Conservation (phyloP, 306 rosid species). For the Fagus crenata region DNA sequence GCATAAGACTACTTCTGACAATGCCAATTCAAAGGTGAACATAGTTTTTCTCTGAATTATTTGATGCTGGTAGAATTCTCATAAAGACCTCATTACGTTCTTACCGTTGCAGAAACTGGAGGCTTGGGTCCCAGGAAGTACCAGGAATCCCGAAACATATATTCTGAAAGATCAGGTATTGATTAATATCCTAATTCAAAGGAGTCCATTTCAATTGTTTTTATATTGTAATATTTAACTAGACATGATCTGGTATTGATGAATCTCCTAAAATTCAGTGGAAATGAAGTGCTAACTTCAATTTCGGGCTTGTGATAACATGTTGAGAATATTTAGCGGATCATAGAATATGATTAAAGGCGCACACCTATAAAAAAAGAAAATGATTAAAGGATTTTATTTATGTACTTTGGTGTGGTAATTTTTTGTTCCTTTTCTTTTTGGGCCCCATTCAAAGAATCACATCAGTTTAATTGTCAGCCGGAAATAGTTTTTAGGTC, state of each 20-base stretch:
- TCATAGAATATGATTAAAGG: too few relatives aligned
- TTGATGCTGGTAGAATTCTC: constrained; percentile 19
- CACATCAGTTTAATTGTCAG: too few relatives aligned
- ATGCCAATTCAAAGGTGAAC: constrained; percentile 59
- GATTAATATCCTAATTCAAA: not conserved
- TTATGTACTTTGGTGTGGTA: too few relatives aligned
- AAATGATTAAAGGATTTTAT: too few relatives aligned
- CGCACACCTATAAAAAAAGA: too few relatives aligned
- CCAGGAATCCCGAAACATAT: constrained; percentile 81
- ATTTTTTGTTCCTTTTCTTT: too few relatives aligned
- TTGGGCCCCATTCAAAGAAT: too few relatives aligned
- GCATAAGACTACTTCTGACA: constrained; percentile 55
- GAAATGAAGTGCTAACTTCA: not conserved
- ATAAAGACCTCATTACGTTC: constrained; percentile 4
- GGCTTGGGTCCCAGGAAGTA: constrained; percentile 71
- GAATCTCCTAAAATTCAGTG: not conserved
- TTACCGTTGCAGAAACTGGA: constrained; percentile 46
- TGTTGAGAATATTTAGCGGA: not conserved
- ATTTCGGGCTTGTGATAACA: not conserved
- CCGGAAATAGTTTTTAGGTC: too few relatives aligned
- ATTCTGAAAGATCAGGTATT: constrained; percentile 68
- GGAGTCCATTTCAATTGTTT: not conserved
- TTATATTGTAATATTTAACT: not conserved
- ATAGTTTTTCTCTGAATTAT: not conserved
- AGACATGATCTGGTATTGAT: not conserved